Percentiles rank a stretch among this genome's conserved stretches.
Conservation (phyloP, 2,329 filamentous ascomycete species). For the Rhinocladiella similis region DNA sequence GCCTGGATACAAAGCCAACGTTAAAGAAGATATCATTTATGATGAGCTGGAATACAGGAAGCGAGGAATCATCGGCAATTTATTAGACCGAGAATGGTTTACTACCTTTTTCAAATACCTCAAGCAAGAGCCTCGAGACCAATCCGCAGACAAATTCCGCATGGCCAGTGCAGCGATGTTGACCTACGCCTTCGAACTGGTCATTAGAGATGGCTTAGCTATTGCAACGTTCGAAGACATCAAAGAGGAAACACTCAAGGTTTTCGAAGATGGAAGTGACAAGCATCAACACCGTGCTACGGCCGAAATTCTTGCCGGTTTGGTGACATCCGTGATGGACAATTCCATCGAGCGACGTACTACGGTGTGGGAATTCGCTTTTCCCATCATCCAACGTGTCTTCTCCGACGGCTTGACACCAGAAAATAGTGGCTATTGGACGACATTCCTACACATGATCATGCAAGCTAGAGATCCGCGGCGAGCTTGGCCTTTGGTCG, state of each 20-base stretch:
- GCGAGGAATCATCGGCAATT: constrained; percentile 74
- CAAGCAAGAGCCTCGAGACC: constrained; percentile 91
- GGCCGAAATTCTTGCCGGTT: constrained; percentile 83
- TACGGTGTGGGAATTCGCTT: constrained; percentile 82
- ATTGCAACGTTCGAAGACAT: constrained; percentile 82
- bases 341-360: constrained; percentile 72
- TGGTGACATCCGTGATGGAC: constrained; percentile 79
- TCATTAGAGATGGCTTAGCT: constrained; percentile 73
- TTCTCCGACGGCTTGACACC: constrained; percentile 91
- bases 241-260: constrained; percentile 71
- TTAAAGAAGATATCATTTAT: constrained; percentile 67
- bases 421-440: constrained; percentile 93
- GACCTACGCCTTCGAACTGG: constrained; percentile 85
- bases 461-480: constrained; percentile 88
- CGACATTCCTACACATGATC: constrained; percentile 86
- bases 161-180: constrained; percentile 85
- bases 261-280: constrained; percentile 91
- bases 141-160: constrained; percentile 78
- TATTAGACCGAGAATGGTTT: constrained; percentile 84
- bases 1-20: constrained; percentile 72
- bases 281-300: constrained; percentile 98
- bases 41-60: constrained; percentile 76
- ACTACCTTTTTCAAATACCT: constrained; percentile 85
- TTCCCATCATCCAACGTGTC: constrained; percentile 81
- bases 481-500: constrained; percentile 79